Evolutionary conservation across 2,329 filamentous ascomycete genomes (phyloP).

Genomic region (Rutstroemia sp.): DNA sequence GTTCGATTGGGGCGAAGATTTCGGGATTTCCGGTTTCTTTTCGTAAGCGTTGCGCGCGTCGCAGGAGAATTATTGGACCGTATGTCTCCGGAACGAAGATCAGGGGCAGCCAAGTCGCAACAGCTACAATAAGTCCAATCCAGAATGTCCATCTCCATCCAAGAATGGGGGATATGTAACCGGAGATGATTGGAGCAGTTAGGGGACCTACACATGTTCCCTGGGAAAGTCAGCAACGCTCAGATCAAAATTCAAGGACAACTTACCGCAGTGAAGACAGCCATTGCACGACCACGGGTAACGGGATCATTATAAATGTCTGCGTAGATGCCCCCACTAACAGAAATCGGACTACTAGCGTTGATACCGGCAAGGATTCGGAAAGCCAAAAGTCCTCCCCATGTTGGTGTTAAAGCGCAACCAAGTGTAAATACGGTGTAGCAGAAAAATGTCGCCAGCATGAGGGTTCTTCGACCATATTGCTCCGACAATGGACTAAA

Average conservation of each 20-base stretch:
- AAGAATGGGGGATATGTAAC: conserved; percentile 48
- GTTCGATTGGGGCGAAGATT: conserved; percentile 56
- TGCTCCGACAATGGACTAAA: conserved; percentile 63
- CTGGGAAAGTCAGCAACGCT: conserved; percentile 27
- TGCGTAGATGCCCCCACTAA: conserved; percentile 57
- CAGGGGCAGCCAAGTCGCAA: conserved; percentile 47
- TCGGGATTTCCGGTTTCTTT: conserved; percentile 45
- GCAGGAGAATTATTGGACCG: conserved; percentile 49
- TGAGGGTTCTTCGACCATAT: conserved; percentile 50
- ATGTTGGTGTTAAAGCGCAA: conserved; percentile 54
- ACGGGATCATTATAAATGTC: conserved; percentile 55
- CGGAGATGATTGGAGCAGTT: conserved; percentile 52
- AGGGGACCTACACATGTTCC: conserved; percentile 57
- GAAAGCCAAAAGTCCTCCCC: conserved; percentile 52
- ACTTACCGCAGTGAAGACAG: conserved; percentile 53
- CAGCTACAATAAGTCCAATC: conserved; percentile 57
- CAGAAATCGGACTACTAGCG: conserved; percentile 52
- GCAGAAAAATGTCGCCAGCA: conserved; percentile 56
- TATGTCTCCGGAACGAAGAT: conserved; percentile 62
- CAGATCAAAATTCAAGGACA: not conserved
- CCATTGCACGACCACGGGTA: conserved; percentile 51
- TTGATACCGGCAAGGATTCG: conserved; percentile 53
- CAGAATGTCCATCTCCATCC: conserved; percentile 58
- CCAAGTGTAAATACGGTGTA: conserved; percentile 62
- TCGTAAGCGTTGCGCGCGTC: conserved; percentile 50